A percentile compares a stretch with the other conserved stretches of the same genome.
Conservation (phyloP, 2,329 filamentous ascomycete species). For the Exophiala calicioides region DNA sequence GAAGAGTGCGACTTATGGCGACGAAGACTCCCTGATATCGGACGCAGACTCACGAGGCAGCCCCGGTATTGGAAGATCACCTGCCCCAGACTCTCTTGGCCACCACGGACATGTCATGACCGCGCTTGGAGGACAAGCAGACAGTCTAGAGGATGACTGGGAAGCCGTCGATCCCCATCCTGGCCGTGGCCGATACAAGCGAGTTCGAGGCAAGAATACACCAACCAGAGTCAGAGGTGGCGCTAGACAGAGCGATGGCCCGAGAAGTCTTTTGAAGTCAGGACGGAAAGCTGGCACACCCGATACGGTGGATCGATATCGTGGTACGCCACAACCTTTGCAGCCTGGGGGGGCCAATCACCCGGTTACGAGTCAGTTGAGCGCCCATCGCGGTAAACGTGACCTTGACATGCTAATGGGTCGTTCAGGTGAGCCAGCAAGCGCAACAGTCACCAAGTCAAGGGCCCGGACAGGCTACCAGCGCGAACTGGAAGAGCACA, state of each 20-base stretch:
- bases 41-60: conserved; percentile 31
- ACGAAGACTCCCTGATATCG: conserved; percentile 28
- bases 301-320: conserved; percentile 23
- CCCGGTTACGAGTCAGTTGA: conserved; percentile 44
- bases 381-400: conserved; percentile 14
- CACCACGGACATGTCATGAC: conserved; percentile 25
- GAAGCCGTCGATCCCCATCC: conserved; percentile 39
- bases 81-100: conserved; percentile 20
- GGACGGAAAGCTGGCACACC: conserved; percentile 42
- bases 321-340: conserved; percentile 34
- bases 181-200: conserved; percentile 42
- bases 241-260: conserved; percentile 27
- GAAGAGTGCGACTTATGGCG: conserved; percentile 38
- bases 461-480: conserved; percentile 53
- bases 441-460: conserved; percentile 41
- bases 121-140: conserved; percentile 27
- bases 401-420: conserved; percentile 20
- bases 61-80: conserved; percentile 27
- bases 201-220: conserved; percentile 34
- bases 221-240: conserved; percentile 35
- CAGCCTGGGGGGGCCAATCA: conserved; percentile 44
- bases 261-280: conserved; percentile 47
- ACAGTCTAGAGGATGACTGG: conserved; percentile 42
- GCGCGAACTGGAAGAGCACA: conserved; percentile 51
- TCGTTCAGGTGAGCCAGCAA: conserved; percentile 37